Conservation (phyloP, 495 filamentous ascomycete genomes). For the Daldinia caldariorum region DNA sequence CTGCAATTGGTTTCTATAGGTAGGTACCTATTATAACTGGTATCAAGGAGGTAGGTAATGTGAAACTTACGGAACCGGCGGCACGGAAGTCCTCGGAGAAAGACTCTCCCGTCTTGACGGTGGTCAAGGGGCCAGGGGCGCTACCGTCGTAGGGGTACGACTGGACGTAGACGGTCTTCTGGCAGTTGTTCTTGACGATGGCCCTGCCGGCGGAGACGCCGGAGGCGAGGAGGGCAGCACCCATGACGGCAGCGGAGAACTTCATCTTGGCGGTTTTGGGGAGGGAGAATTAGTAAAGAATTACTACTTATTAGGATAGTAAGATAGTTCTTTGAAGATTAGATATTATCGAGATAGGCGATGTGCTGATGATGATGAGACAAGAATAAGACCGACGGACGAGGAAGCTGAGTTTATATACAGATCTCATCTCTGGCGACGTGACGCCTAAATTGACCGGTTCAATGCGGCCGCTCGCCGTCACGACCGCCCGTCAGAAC, state of each 20-base stretch:
- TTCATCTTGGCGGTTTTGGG: slow-evolving; percentile 33
- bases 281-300: slow-evolving; percentile 1
- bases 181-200: slow-evolving; percentile 45
- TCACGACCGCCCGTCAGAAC: slow-evolving; percentile 10
- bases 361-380: background rate
- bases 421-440: background rate
- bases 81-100: slow-evolving; percentile 43
- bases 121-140: slow-evolving; percentile 33
- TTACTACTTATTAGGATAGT: slow-evolving; percentile 10
- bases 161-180: slow-evolving; percentile 39
- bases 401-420: background rate
- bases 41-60: no score
- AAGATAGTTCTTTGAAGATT: background rate
- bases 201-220: slow-evolving; percentile 43
- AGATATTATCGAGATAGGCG: slow-evolving; percentile 1
- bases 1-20: no score
- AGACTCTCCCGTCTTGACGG: slow-evolving; percentile 28
- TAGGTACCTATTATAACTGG: no score
- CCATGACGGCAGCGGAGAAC: slow-evolving; percentile 34
- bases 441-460: slow-evolving; percentile 2
- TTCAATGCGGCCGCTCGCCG: slow-evolving; percentile 12
- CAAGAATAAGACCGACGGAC: background rate
- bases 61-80: slow-evolving; percentile 45
- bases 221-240: slow-evolving; percentile 38
- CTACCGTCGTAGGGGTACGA: slow-evolving; percentile 47